These are phyloP conservation scores for Imleria badia DNA, from an alignment of 768 basidiomycete genomes.

Conservation along the genomic window DNA sequence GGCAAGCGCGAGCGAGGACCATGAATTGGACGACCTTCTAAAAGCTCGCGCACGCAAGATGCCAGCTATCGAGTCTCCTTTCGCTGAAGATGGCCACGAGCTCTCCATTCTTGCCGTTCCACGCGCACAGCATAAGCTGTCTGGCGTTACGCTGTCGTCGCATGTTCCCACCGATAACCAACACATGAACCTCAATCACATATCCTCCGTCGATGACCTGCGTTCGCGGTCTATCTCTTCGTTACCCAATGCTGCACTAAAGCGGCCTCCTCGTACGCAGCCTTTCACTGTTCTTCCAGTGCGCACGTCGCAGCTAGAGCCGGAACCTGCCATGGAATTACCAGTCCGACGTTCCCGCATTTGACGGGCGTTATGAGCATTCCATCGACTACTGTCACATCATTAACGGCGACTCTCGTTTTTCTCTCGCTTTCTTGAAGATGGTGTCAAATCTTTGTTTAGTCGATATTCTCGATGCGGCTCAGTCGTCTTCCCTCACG, in stretches of 20 bases:
- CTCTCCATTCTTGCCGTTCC: slow-evolving; percentile 13
- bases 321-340: slow-evolving; percentile 34
- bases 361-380: neutral
- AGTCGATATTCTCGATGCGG: neutral
- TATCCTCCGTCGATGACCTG: neutral
- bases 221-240: neutral
- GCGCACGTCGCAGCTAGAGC: slow-evolving; percentile 33
- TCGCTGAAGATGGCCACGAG: slow-evolving; percentile 10
- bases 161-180: neutral
- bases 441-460: too few relatives aligned
- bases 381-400: neutral
- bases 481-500: too few relatives aligned
- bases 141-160: neutral
- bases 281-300: slow-evolving; percentile 25
- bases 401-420: neutral
- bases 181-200: neutral
- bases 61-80: neutral
- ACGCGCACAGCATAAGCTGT: neutral
- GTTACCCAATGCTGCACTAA: neutral
- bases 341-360: slow-evolving; percentile 12
- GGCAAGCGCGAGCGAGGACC: slow-evolving; percentile 28
- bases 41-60: neutral
- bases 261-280: slow-evolving; percentile 4
- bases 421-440: too few relatives aligned
- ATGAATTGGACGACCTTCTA: slow-evolving; percentile 25